Base-by-base conservation (phyloP, 208 protist species). In the Crithidia brevicula region DNA sequence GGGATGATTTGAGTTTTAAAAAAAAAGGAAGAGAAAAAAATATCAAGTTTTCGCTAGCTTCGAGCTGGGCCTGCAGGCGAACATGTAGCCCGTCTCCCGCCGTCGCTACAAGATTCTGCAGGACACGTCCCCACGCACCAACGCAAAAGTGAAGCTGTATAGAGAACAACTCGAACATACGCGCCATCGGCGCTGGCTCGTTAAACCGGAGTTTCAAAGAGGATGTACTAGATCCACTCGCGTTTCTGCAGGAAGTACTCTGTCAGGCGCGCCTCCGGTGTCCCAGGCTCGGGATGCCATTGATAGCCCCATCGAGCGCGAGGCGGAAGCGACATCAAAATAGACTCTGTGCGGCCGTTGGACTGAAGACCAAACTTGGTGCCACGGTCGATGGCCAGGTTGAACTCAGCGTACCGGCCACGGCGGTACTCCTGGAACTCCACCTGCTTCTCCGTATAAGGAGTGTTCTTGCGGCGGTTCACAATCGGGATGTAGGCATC, bases 341-440 rank as follows among this genome's bases (percentile, higher is more conserved):
- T 96, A 31, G 79, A 90, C 76, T 97, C 93, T 2, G 77, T 90
- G 30, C 93, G 76, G 34, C 88, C 91, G 31, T 77, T 76, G 16
- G 91, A 91, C 65, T 85, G 63, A 36, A 97, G 85, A 33, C 93
- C 93, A 62, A 97, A 97, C 67, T 94, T 89, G 18, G 93, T 97
- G 47, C 81, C 82, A 23, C 82, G 74, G 59, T 88, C 82, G 38
- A 80, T 81, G 27, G 72, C 77, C 28, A 88, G 63, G 68, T 88
- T 96, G 79, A 95, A 94, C 67, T 94, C 89, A 3, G 90, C 90
- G 54, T 96, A 97, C 51, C 93, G 66, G 13, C 82, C 82, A 34
- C 93, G 82, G 47, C 93, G 81, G 62, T 86, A 79, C n/a, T 91
- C 74, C 77, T 97, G 93, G 51, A 81, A 96, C 46, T 86, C 76